Percentiles rank a stretch among this genome's conserved stretches.
phyloP scores from a whole-genome alignment of 208 protist genomes.

The Trypanosoma cruzi region DNA sequence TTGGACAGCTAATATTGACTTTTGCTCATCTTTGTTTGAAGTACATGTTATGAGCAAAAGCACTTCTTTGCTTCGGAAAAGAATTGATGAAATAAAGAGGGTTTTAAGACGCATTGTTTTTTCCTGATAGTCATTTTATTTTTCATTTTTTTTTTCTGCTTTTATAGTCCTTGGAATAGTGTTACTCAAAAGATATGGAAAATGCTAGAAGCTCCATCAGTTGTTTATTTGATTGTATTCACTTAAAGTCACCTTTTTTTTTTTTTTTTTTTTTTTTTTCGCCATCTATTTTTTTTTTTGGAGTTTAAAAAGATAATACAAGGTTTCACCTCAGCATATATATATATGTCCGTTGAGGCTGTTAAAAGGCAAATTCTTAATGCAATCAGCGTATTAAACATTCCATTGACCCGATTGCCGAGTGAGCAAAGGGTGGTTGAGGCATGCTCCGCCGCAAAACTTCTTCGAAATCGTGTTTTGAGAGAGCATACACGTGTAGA shows the following conservation, averaged over 20 bases:
- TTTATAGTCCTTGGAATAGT: neutral
- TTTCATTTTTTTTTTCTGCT: neutral
- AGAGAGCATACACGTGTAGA: conserved; percentile 72
- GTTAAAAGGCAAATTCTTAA: conserved; percentile 79
- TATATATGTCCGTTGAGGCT: conserved; percentile 54
- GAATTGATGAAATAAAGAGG: conserved; percentile 2
- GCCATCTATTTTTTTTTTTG: conserved; percentile 3
- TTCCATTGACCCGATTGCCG: conserved; percentile 51
- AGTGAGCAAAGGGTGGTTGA: conserved; percentile 38
- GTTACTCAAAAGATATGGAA: too few species aligned
- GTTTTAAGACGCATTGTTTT: conserved; percentile 1
- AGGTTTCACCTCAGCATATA: too few species aligned
- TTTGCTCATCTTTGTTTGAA: conserved; percentile 21
- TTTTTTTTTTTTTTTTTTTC: conserved; percentile 11
- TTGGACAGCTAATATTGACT: conserved; percentile 12
- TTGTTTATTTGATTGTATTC: conserved; percentile 6
- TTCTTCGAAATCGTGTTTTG: conserved; percentile 74
- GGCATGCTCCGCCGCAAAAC: conserved; percentile 70
- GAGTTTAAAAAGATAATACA: neutral
- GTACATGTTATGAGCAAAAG: conserved; percentile 24
- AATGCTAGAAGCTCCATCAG: too few species aligned
- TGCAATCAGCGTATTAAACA: conserved; percentile 51
- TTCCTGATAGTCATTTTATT: neutral
- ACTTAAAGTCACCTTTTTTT: conserved; percentile 8
- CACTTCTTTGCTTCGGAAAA: conserved; percentile 21